A percentile compares a stretch with the other conserved stretches of the same genome.
Evolutionary conservation across 208 protist genomes (phyloP).

Genomic region (Trypanosomatidae sp.): DNA sequence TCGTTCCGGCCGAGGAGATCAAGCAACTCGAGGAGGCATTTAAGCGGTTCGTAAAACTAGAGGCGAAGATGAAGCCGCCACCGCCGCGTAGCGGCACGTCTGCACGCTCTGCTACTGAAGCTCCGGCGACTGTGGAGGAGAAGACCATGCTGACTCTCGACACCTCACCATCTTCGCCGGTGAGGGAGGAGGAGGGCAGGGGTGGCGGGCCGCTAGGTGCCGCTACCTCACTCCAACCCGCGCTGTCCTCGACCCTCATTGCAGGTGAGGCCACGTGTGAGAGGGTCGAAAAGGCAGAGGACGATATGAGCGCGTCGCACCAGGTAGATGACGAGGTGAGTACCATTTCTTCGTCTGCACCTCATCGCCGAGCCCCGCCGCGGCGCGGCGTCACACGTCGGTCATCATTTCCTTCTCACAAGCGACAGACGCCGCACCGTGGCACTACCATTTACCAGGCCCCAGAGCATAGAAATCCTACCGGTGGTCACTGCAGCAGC

Average conservation of each 20-base stretch:
- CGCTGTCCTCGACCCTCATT: not conserved
- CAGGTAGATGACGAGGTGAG: slow-evolving; percentile 1
- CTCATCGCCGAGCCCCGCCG: not conserved
- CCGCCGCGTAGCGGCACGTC: not conserved
- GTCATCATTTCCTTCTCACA: slow-evolving; percentile 27
- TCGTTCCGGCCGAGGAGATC: slow-evolving; percentile 57
- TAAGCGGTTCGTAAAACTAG: slow-evolving; percentile 51
- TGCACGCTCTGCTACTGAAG: not conserved
- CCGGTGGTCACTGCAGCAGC: slow-evolving; percentile 41
- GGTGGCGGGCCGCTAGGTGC: not conserved
- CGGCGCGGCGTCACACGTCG: not conserved
- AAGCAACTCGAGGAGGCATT: slow-evolving; percentile 62
- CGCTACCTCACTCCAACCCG: not conserved
- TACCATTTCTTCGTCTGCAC: not conserved
- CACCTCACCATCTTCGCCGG: not conserved
- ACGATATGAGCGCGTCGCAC: slow-evolving; percentile 1
- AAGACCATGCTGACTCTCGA: not conserved
- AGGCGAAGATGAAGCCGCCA: slow-evolving; percentile 30
- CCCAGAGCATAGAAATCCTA: slow-evolving; percentile 16
- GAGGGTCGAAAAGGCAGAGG: not conserved
- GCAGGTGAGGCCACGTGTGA: not conserved
- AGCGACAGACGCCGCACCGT: slow-evolving; percentile 29
- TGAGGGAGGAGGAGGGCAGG: not conserved
- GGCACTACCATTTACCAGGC: slow-evolving; percentile 45
- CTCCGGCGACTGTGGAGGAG: not conserved